These are phyloP conservation scores for Ceratocystiopsis brevicomis DNA, from an alignment of 2,329 filamentous ascomycete species.

Conservation along the genomic window DNA sequence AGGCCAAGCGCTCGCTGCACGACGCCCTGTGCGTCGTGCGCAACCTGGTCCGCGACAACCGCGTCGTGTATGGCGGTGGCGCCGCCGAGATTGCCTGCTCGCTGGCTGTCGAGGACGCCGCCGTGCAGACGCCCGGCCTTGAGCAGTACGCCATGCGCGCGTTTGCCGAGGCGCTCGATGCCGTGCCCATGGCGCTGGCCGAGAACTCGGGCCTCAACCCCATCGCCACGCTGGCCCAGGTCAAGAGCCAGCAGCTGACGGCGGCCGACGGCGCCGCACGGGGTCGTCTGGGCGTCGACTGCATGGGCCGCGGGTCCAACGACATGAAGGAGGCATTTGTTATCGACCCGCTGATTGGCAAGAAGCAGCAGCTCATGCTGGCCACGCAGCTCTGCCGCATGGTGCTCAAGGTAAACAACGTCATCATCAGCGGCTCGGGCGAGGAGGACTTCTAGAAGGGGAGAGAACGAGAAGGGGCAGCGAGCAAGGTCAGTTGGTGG, in stretches of 20 bases:
- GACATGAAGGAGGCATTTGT: constrained; percentile 97
- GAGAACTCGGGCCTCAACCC: constrained; percentile 95
- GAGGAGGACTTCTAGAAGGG: constrained; percentile 60
- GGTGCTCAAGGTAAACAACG: constrained; percentile 95
- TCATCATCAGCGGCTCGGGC: constrained; percentile 75
- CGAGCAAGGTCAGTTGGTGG: not conserved
- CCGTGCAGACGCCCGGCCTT: constrained; percentile 84
- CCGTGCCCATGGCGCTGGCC: constrained; percentile 84
- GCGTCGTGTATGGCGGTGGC: constrained; percentile 92
- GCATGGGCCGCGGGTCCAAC: constrained; percentile 88
- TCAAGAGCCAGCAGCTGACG: constrained; percentile 95
- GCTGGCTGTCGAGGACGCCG: constrained; percentile 84
- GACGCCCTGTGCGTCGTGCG: constrained; percentile 95
- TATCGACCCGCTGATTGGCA: constrained; percentile 94
- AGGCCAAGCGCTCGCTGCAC: constrained; percentile 92
- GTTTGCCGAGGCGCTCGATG: constrained; percentile 85
- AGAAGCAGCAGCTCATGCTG: constrained; percentile 89
- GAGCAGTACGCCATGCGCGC: constrained; percentile 99
- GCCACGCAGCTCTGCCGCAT: constrained; percentile 95
- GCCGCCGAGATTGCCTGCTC: constrained; percentile 95
- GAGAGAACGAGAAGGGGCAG: not conserved
- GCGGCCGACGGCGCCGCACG: constrained; percentile 27
- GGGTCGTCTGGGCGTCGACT: constrained; percentile 75
- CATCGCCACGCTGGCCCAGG: constrained; percentile 81
- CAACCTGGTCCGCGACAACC: constrained; percentile 88